phyloP scores from a whole-genome alignment of 352 stramenopile genomes.

The Phytophthora sp. region DNA sequence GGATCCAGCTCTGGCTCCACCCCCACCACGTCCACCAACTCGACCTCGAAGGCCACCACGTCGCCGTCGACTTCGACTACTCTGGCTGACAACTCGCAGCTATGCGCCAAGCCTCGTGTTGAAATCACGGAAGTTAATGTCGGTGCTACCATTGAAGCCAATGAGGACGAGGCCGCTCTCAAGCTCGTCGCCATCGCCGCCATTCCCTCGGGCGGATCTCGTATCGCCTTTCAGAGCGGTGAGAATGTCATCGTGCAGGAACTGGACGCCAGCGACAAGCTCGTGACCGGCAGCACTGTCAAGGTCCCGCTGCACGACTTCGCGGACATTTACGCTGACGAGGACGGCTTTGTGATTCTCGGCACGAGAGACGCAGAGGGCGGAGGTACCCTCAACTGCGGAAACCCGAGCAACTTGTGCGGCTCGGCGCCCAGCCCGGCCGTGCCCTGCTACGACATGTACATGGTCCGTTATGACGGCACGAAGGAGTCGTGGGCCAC shows the following conservation, averaged over 20 bases:
- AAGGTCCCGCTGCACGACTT: constrained; percentile 58
- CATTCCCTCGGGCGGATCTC: constrained; percentile 50
- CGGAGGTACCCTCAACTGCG: constrained; percentile 65
- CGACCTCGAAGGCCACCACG: constrained; percentile 12
- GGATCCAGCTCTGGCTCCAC: constrained; percentile 2
- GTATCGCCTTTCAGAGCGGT: constrained; percentile 61
- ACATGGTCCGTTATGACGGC: constrained; percentile 59
- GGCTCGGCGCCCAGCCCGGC: constrained; percentile 42
- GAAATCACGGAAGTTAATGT: constrained; percentile 52
- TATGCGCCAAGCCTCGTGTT: constrained; percentile 52
- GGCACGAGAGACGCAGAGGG: constrained; percentile 54
- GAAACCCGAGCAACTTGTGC: constrained; percentile 61
- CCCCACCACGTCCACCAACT: constrained; percentile 11
- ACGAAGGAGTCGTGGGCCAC: constrained; percentile 58
- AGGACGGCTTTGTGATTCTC: constrained; percentile 61
- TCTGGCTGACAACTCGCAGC: constrained; percentile 32
- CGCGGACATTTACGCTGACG: constrained; percentile 59
- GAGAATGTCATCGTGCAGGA: constrained; percentile 51
- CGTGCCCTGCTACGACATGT: constrained; percentile 68
- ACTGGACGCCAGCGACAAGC: constrained; percentile 54
- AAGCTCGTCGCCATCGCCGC: constrained; percentile 56
- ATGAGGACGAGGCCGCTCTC: constrained; percentile 58
- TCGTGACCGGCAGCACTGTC: constrained; percentile 44
- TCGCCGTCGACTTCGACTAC: constrained; percentile 11
- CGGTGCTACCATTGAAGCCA: constrained; percentile 36